These are phyloP conservation scores for Nothophoma quercina DNA, from an alignment of 2,329 filamentous ascomycete genomes.

Conservation along the genomic window DNA sequence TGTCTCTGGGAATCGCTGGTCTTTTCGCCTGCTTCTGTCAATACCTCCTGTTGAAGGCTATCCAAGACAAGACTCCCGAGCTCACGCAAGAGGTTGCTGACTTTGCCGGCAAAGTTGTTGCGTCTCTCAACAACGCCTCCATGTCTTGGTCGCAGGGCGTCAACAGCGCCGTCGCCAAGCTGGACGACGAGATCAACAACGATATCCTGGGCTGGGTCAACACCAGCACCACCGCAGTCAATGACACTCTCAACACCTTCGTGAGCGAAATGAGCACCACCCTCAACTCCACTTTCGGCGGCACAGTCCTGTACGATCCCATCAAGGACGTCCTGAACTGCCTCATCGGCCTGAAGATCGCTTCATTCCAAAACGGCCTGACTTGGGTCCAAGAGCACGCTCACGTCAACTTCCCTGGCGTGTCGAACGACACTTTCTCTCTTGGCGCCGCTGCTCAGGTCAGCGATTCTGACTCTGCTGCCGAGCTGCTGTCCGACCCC, in stretches of 20 bases:
- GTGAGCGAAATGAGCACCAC: slow-evolving; percentile 77
- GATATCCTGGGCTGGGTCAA: slow-evolving; percentile 88
- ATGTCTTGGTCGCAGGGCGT: slow-evolving; percentile 77
- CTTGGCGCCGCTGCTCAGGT: slow-evolving; percentile 71
- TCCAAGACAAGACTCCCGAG: slow-evolving; percentile 78
- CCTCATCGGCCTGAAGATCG: slow-evolving; percentile 86
- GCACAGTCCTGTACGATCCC: slow-evolving; percentile 79
- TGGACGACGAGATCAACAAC: slow-evolving; percentile 78
- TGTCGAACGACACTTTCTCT: slow-evolving; percentile 84
- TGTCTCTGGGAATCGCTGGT: slow-evolving; percentile 82
- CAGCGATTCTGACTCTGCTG: slow-evolving; percentile 61
- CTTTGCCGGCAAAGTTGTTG: slow-evolving; percentile 80
- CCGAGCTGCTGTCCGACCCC: slow-evolving; percentile 79
- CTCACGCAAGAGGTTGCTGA: slow-evolving; percentile 77
- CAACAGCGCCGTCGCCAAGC: slow-evolving; percentile 72
- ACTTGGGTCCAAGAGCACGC: slow-evolving; percentile 93
- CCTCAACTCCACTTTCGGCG: slow-evolving; percentile 80
- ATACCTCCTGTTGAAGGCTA: slow-evolving; percentile 74
- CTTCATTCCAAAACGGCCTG: slow-evolving; percentile 83
- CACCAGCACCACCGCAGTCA: slow-evolving; percentile 81
- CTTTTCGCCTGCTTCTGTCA: slow-evolving; percentile 85
- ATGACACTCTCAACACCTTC: slow-evolving; percentile 84
- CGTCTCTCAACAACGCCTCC: slow-evolving; percentile 75
- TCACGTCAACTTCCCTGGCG: slow-evolving; percentile 78
- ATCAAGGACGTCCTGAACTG: slow-evolving; percentile 84